Conservation (phyloP, 257 asterid genomes). For the Sherardia arvensis region DNA sequence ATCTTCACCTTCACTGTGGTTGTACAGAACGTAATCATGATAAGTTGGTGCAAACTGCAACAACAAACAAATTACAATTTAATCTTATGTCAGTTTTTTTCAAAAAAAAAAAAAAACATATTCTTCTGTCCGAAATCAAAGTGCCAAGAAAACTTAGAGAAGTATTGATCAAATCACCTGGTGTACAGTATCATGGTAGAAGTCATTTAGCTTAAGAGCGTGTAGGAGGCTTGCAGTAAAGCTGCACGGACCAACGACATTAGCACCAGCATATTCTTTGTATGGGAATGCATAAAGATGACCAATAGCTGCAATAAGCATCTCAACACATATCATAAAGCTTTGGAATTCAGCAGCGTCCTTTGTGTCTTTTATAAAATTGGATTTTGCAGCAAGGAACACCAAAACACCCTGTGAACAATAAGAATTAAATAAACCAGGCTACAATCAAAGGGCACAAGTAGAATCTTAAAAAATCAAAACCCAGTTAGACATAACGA, state of each 20-base stretch:
- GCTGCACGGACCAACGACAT: constrained; percentile 60
- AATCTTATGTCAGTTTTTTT: not conserved
- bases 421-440: constrained; percentile 8
- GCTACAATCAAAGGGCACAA: not conserved
- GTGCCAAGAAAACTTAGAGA: not conserved
- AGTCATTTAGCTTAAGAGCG: constrained; percentile 77
- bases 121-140: too few relatives aligned
- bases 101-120: too few relatives aligned
- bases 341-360: constrained; percentile 93
- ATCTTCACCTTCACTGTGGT: constrained; percentile 79
- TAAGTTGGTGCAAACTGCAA: constrained; percentile 95
- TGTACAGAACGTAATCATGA: constrained; percentile 93
- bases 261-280: constrained; percentile 95
- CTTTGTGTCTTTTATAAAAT: constrained; percentile 55
- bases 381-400: constrained; percentile 88
- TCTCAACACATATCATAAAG: constrained; percentile 85
- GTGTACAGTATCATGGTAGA: constrained; percentile 94
- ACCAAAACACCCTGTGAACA: constrained; percentile 75
- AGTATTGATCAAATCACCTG: constrained; percentile 40
- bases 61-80: constrained; percentile 6
- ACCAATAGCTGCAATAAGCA: constrained; percentile 91
- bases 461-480: not conserved
- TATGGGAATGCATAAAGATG: constrained; percentile 93
- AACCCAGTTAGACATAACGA: not conserved
- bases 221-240: constrained; percentile 81